Evolutionary conservation across 2,329 filamentous ascomycete species (phyloP), one percentile per base, ranked within the genome.

Genomic region (Paraphoma chrysanthemicola): DNA sequence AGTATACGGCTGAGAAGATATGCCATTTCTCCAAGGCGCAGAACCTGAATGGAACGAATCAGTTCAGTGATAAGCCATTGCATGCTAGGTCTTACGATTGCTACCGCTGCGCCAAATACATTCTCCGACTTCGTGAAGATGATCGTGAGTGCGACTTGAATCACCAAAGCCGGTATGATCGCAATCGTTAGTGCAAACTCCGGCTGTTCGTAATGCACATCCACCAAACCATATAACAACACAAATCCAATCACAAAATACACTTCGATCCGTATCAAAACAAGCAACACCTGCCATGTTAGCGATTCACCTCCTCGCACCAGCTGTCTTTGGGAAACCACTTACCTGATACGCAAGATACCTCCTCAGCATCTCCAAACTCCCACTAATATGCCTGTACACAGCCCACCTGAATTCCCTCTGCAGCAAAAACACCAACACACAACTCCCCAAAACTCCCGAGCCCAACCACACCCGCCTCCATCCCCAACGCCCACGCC

Each of bases 161-260:
- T 23, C 8, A 64, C 44, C 2, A 59, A 50, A 10, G 56, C 45
- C 1, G 69, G 68, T 18, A 72, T 66, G n/a, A 72, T 53, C 3
- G 59, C 56, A 39, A 72, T 56, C 0, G 68, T 70, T 14, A 70
- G 44, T 8, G 59, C 49, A 28, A 69, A 70, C 8, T 70, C 68
- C 2, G 68, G 69, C 23, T 63, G 36, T 36, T 36, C 10, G 42
- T 58, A 71, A 30, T 71, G 67, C 0, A 70, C 65, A 29, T 67
- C 42, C 16, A 71, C 48, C 8, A 69, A 28, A 11, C 48, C 62
- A 44, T 69, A 72, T 9, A 64, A 30, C 12, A 71, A 28, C 28
- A 69, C 50, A 41, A 72, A 23, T 5, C 23, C 23, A 23, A 23
- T 23, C 2, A 23, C 23, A 23, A 23, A 23, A 23, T 23, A 23